Evolutionary conservation across 371 early-diverging fungal genomes (phyloP), one percentile per base, ranked within the genome.

Genomic region (Haplosporangium sp.): DNA sequence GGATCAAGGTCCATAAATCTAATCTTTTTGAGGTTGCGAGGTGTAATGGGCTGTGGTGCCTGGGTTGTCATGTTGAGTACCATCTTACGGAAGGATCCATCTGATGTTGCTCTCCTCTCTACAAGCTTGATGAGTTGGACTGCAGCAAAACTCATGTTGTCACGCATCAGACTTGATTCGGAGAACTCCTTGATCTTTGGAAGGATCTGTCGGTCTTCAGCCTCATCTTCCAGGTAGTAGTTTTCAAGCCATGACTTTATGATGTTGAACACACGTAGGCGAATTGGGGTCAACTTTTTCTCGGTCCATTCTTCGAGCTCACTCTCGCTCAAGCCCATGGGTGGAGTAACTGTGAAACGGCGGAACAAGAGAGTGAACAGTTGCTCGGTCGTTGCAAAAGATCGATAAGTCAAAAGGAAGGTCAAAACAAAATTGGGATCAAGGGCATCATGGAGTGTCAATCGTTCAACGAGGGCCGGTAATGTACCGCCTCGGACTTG

Each of bases 231-330:
- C 13, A 92, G 85, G 81, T 93, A 96, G 74, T 94, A 92, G 67
- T 88, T 88, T 72, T 96, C 96, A 7, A 97, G 85, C 98, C 98
- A 97, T 6, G 89, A 90, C 79, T 96, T 96, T 76, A 96, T 88
- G 34, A 96, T 89, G 73, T 95, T 96, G 83, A 90, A 93, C 1
- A 97, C 97, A 56, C 96, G 92, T 69, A 96, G 85, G 42, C 96
- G 92, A 61, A 97, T 89, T 0, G 95, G 92, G 42, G 89, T 94
- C 69, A 92, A 88, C 78, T 97, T 97, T 77, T 88, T 92, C 65
- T 95, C 95, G 34, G 86, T 88, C 97, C 98, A 97, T 13, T 86
- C 84, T 55, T 87, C 88, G 39, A 93, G 69, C 68, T 97, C 95
- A 7, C 87, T 84, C 0, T 87, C 86, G 10, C 86, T 86, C 63